Conservation (phyloP, 306 rosid genomes). For the Cicer judaicum region DNA sequence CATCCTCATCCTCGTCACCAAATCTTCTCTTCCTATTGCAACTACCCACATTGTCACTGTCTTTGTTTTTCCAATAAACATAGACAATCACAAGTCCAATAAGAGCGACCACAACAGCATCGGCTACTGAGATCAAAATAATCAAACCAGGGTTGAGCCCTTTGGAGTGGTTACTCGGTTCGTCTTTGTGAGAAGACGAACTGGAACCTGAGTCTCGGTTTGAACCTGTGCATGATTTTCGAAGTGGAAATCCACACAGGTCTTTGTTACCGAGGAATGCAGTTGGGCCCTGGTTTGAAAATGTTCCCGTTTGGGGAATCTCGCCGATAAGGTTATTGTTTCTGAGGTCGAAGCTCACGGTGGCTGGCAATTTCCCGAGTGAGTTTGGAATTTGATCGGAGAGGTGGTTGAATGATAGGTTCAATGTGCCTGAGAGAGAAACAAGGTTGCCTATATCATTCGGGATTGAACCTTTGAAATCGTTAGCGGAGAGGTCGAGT, state of each 20-base stretch:
- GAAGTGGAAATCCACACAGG: constrained; percentile 88
- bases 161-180: constrained; percentile 24
- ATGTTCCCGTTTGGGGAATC: constrained; percentile 91
- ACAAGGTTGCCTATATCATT: constrained; percentile 60
- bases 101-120: constrained; percentile 74
- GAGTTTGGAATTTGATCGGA: constrained; percentile 70
- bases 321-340: constrained; percentile 80
- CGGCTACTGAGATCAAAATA: constrained; percentile 75
- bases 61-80: constrained; percentile 86
- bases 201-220: constrained; percentile 46
- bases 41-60: constrained; percentile 67
- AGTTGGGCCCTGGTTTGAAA: constrained; percentile 89
- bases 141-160: constrained; percentile 69
- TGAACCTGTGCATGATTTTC: too few relatives aligned
- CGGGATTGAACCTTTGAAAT: constrained; percentile 73
- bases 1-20: constrained; percentile 47
- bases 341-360: constrained; percentile 81
- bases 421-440: constrained; percentile 79
- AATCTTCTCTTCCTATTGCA: constrained; percentile 70
- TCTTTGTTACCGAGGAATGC: constrained; percentile 79
- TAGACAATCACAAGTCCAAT: constrained; percentile 75
- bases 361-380: constrained; percentile 74
- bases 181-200: background rate
- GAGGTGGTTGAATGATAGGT: constrained; percentile 82
- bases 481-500: constrained; percentile 79